phyloP scores from a whole-genome alignment of 2,329 filamentous ascomycete species.

The Fusarium subtropicale region DNA sequence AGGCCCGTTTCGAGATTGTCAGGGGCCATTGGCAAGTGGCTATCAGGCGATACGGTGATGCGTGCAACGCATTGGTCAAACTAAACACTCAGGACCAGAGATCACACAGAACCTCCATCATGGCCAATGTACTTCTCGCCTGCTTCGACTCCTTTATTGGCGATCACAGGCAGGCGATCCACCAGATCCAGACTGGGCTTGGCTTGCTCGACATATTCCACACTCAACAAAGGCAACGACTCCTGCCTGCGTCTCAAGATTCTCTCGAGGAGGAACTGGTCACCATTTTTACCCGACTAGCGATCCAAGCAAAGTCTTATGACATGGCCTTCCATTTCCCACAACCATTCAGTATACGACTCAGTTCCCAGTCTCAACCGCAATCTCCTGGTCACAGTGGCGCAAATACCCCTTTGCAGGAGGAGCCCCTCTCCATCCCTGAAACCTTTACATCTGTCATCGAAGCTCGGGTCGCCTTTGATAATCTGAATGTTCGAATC shows the following conservation, averaged over 20 bases:
- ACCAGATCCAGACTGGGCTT: constrained; percentile 70
- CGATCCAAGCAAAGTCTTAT: constrained; percentile 74
- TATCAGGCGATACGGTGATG: constrained; percentile 68
- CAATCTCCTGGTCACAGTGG: constrained; percentile 58
- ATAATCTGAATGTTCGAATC: constrained; percentile 66
- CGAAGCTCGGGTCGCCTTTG: constrained; percentile 68
- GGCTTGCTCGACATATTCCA: constrained; percentile 65
- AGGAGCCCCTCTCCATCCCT: constrained; percentile 38
- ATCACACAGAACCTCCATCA: constrained; percentile 67
- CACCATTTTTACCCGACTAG: constrained; percentile 72
- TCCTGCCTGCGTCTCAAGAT: constrained; percentile 53
- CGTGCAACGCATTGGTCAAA: constrained; percentile 63
- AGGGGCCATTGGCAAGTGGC: constrained; percentile 69
- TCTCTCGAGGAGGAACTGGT: constrained; percentile 69
- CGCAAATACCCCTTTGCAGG: constrained; percentile 55
- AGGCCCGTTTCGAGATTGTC: constrained; percentile 50
- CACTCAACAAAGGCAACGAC: constrained; percentile 54
- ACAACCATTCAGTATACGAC: constrained; percentile 68
- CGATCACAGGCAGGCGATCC: constrained; percentile 70
- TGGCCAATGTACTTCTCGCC: constrained; percentile 73
- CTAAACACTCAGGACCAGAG: constrained; percentile 57
- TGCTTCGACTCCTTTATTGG: constrained; percentile 76
- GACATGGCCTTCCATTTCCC: constrained; percentile 77
- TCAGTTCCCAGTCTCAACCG: constrained; percentile 46
- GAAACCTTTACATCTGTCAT: constrained; percentile 60